Evolutionary conservation across 306 rosid genomes (phyloP), one percentile per base, ranked within the genome.

Genomic region (Citrullus colocynthis): DNA sequence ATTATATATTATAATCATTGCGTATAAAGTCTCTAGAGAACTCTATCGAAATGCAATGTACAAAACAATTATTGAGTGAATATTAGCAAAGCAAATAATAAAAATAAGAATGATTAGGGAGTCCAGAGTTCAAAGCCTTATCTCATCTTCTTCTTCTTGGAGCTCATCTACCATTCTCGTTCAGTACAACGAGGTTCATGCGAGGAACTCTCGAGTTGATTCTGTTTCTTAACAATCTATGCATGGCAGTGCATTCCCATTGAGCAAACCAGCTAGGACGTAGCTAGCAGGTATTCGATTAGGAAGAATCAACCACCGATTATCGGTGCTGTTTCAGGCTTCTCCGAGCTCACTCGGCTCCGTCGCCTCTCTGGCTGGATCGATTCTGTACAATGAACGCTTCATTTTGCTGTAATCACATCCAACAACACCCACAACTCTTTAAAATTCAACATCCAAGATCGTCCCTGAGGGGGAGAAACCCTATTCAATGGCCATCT

Each of bases 401-500:
- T 24, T 72, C 59, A 24, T 49, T 72, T 87, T 75, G 78, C 24
- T 75, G 78, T 75, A 55, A 75, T 75, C 66, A 75, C 2, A 56
- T 75, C 18, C 78, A 32, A 34, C 78, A 75, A 55, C 78, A 34
- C 15, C 64, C 78, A 7, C 18, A 56, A 7, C 57, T 75, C 52
- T 37, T 55, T 55, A 75, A 36, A 75, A 9, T 20, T 17, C 78
- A 75, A 15, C 49, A 52, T 37, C 17, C 52, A 34, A 75, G 45
- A 60, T 80, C 78, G 28, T 74, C 82, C 73, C 14, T 32, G 64
- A 52, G 48, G 72, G 74, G 45, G 60, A 76, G 79, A 57, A 91
- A 84, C 86, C 86, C 86, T 84, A 81, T 11, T 58, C 32, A 36
- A 28, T 56, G 63, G 20, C 79, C 88, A 36, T 84, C 93, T 61